Percentiles rank a stretch among this genome's conserved stretches.
phyloP scores from a whole-genome alignment of 2,329 filamentous ascomycete species.

The Xylaria sp. region DNA sequence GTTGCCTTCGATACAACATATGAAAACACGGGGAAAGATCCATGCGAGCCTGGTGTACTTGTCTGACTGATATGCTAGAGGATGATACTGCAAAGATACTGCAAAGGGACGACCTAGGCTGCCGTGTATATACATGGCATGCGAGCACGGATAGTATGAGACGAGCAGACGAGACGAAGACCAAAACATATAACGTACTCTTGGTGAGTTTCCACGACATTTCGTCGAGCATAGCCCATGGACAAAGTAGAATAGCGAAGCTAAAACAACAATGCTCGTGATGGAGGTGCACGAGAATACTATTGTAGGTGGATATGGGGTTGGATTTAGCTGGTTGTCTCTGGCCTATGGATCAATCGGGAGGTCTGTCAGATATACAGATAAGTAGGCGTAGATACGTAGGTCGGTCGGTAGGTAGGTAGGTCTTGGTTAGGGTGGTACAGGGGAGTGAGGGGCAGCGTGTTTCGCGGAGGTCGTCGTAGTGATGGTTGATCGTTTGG shows the following conservation, averaged over 20 bases:
- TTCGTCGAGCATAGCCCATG: conserved; percentile 21
- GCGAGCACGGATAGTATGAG: background rate
- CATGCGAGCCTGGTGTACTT: background rate
- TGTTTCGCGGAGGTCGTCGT: conserved; percentile 19
- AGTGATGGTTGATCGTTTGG: conserved; percentile 5
- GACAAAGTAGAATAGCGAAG: background rate
- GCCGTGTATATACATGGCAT: too few species aligned
- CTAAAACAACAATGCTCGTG: background rate
- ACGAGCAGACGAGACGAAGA: background rate
- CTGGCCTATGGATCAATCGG: conserved; percentile 9
- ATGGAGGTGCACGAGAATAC: conserved; percentile 17
- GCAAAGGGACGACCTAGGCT: background rate
- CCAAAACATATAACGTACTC: conserved; percentile 63
- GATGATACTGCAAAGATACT: conserved; percentile 1
- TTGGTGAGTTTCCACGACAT: conserved; percentile 85
- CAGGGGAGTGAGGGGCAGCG: conserved; percentile 30
- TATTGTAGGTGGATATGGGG: background rate
- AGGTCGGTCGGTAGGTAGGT: conserved; percentile 2
- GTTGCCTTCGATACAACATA: background rate
- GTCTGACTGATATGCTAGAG: background rate
- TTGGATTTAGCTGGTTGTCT: conserved; percentile 3
- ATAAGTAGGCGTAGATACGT: background rate
- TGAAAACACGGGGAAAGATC: background rate
- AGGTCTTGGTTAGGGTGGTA: conserved; percentile 8
- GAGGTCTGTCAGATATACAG: background rate